Evolutionary conservation across 441 rosid species (phyloP).

Genomic region (Kokia cookei): DNA sequence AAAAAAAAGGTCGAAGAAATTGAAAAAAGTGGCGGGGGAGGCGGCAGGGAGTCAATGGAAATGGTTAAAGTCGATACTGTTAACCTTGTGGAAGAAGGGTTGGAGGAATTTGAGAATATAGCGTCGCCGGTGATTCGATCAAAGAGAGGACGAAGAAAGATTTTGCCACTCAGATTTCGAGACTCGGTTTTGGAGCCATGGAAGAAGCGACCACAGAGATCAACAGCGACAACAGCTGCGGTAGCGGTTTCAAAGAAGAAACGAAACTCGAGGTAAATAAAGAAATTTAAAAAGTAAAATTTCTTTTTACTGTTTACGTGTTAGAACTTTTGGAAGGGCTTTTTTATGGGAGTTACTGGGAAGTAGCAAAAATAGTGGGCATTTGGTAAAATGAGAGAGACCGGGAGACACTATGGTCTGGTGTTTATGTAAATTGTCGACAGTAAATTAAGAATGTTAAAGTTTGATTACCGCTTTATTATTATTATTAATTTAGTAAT

Average conservation of each 20-base stretch:
- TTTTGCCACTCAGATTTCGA: conserved; percentile 24
- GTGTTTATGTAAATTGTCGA: neutral
- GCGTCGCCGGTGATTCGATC: conserved; percentile 25
- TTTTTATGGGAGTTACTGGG: neutral
- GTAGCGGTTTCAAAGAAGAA: conserved; percentile 5
- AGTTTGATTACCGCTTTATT: neutral
- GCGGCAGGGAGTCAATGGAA: neutral
- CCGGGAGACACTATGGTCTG: neutral
- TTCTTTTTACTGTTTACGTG: conserved; percentile 1
- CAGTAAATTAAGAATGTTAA: neutral
- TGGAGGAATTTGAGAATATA: neutral
- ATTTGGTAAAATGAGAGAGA: neutral
- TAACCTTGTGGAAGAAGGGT: neutral
- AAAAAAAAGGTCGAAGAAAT: neutral
- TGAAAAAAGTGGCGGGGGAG: neutral
- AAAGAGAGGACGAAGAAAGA: conserved; percentile 23
- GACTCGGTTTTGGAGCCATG: conserved; percentile 31
- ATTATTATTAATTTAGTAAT: neutral
- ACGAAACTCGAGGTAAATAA: conserved; percentile 11
- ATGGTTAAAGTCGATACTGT: neutral
- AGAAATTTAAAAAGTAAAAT: neutral
- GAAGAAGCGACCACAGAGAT: conserved; percentile 13
- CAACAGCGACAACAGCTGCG: neutral
- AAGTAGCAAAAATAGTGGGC: neutral
- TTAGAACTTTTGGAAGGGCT: neutral